Evolutionary conservation across 495 filamentous ascomycete genomes (phyloP).

Genomic region (Copromyces sp.): DNA sequence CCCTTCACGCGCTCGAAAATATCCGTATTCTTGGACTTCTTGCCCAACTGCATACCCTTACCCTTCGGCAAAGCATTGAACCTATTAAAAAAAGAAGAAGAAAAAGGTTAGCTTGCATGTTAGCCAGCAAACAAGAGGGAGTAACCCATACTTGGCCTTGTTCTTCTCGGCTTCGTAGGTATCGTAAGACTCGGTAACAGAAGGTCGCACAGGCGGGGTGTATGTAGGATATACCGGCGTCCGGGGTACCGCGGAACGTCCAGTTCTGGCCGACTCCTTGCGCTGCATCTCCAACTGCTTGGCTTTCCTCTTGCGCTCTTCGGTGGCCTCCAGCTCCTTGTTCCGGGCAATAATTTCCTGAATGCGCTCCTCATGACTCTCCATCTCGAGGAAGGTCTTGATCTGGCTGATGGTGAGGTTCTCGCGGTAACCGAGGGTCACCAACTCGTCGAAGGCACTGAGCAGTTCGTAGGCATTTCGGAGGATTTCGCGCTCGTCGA

Average conservation of each 20-base stretch:
- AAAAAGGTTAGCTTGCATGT: conserved; percentile 11
- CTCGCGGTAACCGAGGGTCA: conserved; percentile 89
- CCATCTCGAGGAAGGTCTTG: conserved; percentile 98
- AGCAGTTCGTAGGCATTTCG: conserved; percentile 92
- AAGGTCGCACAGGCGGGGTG: conserved; percentile 65
- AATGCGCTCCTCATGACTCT: conserved; percentile 95
- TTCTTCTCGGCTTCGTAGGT: conserved; percentile 95
- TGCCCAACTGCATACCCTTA: conserved; percentile 97
- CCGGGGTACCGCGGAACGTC: conserved; percentile 48
- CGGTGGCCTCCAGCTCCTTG: conserved; percentile 94
- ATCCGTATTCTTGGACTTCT: conserved; percentile 92
- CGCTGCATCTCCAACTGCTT: conserved; percentile 98
- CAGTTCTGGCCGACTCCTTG: conserved; percentile 64
- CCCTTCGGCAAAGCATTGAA: conserved; percentile 57
- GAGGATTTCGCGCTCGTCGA: conserved; percentile 90
- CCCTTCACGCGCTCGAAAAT: conserved; percentile 94
- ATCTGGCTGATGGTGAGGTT: conserved; percentile 92
- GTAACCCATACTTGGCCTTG: conserved; percentile 60
- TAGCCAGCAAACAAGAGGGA: background rate
- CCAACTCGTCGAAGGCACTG: conserved; percentile 91
- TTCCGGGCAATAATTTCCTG: conserved; percentile 97
- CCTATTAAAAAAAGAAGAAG: conserved; percentile 8
- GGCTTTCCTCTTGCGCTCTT: conserved; percentile 94
- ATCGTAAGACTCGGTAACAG: conserved; percentile 74
- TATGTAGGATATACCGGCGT: conserved; percentile 81